Percentiles rank a stretch among this genome's conserved stretches.
These are phyloP conservation scores for Xylaria acuta DNA, from an alignment of 495 filamentous ascomycete genomes.

Conservation along the genomic window DNA sequence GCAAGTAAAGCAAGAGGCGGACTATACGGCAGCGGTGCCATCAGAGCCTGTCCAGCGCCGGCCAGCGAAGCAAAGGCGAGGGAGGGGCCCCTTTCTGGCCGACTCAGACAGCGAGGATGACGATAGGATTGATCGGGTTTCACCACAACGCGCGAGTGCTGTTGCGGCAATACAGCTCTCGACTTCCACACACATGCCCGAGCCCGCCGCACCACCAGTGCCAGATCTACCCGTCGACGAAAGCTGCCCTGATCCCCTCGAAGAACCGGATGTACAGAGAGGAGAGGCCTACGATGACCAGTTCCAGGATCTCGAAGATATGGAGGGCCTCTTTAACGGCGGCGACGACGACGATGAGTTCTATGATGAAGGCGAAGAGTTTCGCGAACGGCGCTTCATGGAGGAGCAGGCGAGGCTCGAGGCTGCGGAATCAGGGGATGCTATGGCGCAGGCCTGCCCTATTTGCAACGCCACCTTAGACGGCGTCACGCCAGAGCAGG, in stretches of 20 bases:
- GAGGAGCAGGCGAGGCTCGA: conserved; percentile 67
- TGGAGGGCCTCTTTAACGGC: conserved; percentile 59
- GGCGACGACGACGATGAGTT: conserved; percentile 54
- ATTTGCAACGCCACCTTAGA: conserved; percentile 71
- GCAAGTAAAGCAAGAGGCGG: conserved; percentile 1
- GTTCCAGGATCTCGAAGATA: conserved; percentile 69
- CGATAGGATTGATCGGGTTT: conserved; percentile 21
- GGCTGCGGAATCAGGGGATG: conserved; percentile 51
- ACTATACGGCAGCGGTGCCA: conserved; percentile 3
- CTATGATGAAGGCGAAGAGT: conserved; percentile 65
- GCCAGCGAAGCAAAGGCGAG: conserved; percentile 25
- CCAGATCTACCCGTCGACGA: conserved; percentile 37
- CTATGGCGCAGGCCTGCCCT: conserved; percentile 66
- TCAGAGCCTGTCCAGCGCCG: neutral
- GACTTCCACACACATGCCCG: conserved; percentile 13
- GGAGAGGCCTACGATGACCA: conserved; percentile 53
- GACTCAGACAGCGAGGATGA: conserved; percentile 73
- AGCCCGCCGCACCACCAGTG: conserved; percentile 27
- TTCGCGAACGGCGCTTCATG: conserved; percentile 64
- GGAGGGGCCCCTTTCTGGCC: conserved; percentile 65
- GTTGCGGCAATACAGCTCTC: conserved; percentile 5
- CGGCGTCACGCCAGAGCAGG: conserved; percentile 64
- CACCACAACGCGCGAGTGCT: conserved; percentile 7
- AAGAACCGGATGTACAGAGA: conserved; percentile 58
- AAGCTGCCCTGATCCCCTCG: conserved; percentile 30